Conservation (phyloP, 192 early-diverging fungal species). For the Gonapodya prolifera region DNA sequence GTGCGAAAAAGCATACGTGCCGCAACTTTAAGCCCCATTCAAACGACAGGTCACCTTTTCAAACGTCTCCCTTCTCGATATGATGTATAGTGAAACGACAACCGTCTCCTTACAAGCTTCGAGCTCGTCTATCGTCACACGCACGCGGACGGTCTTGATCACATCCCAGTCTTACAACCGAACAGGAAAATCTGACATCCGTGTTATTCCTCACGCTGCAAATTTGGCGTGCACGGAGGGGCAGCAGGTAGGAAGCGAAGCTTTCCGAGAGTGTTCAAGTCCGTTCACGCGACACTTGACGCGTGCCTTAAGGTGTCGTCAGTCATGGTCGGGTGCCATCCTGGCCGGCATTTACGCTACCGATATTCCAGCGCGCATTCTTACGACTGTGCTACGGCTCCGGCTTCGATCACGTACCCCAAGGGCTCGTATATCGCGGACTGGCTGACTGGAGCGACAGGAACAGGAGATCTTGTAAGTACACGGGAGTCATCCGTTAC, state of each 20-base stretch:
- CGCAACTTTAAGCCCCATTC: too few relatives aligned
- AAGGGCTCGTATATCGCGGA: neutral
- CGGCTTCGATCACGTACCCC: neutral
- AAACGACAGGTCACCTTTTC: neutral
- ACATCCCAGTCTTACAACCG: neutral
- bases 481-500: neutral
- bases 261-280: neutral
- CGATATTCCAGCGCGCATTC: neutral
- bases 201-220: neutral
- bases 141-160: neutral
- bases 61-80: neutral
- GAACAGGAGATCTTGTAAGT: neutral
- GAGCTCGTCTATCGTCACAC: neutral
- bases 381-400: neutral
- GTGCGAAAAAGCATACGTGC: neutral
- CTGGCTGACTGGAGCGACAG: neutral
- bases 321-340: neutral
- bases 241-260: neutral
- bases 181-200: neutral
- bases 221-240: neutral
- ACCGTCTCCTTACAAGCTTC: neutral
- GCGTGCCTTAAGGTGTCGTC: neutral
- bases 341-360: neutral
- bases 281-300: neutral
- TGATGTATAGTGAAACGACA: neutral